Evolutionary conservation across 2,329 filamentous ascomycete species (phyloP).

Genomic region (Lecanicillium sp.): DNA sequence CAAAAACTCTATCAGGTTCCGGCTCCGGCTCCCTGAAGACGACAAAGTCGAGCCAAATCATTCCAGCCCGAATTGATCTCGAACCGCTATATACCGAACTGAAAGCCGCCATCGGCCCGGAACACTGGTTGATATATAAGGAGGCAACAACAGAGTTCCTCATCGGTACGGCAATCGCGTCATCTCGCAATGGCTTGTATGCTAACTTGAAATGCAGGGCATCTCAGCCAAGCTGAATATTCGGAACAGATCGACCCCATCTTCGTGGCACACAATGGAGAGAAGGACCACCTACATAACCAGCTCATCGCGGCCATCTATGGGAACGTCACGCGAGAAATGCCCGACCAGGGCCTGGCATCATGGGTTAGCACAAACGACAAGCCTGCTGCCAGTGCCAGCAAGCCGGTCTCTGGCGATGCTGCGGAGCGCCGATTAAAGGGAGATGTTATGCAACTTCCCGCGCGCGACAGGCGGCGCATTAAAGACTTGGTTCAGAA

Average conservation of each 20-base stretch:
- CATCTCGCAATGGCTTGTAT: slow-evolving; percentile 18
- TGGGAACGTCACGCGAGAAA: slow-evolving; percentile 61
- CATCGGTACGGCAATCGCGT: slow-evolving; percentile 37
- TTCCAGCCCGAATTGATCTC: slow-evolving; percentile 59
- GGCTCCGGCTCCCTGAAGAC: slow-evolving; percentile 41
- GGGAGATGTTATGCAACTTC: slow-evolving; percentile 63
- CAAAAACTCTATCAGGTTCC: slow-evolving; percentile 49
- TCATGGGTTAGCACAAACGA: slow-evolving; percentile 67
- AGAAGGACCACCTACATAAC: slow-evolving; percentile 59
- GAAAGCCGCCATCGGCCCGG: slow-evolving; percentile 49
- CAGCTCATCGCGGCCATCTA: slow-evolving; percentile 60
- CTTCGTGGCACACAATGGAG: slow-evolving; percentile 47
- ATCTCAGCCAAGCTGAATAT: slow-evolving; percentile 55
- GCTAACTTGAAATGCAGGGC: slow-evolving; percentile 34
- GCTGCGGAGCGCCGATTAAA: slow-evolving; percentile 58
- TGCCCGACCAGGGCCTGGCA: slow-evolving; percentile 59
- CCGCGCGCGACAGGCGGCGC: slow-evolving; percentile 56
- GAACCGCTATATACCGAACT: slow-evolving; percentile 57
- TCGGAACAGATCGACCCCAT: slow-evolving; percentile 53
- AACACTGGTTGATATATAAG: slow-evolving; percentile 59
- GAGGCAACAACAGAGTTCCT: slow-evolving; percentile 55
- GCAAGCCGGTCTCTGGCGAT: slow-evolving; percentile 57
- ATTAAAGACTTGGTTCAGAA: slow-evolving; percentile 58
- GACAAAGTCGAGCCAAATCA: slow-evolving; percentile 53
- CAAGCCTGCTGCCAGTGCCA: slow-evolving; percentile 51